phyloP scores from a whole-genome alignment of 1,284 basidiomycete genomes.

The Naganishia liquefaciens region DNA sequence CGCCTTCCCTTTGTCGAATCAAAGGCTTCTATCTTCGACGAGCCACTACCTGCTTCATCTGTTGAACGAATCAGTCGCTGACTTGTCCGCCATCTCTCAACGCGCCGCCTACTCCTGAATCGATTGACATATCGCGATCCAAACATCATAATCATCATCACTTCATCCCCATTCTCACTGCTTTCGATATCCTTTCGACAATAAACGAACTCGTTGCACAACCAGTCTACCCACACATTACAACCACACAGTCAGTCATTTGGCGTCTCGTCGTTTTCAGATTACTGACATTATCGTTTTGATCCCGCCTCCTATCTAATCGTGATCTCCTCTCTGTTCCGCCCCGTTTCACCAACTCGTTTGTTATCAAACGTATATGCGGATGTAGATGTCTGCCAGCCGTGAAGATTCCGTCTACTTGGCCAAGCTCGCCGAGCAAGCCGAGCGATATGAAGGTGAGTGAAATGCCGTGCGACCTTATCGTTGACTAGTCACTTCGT shows the following conservation, averaged over 20 bases:
- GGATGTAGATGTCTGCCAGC: slow-evolving; percentile 72
- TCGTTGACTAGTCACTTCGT: not conserved
- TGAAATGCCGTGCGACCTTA: slow-evolving; percentile 34
- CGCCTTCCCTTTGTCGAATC: no score
- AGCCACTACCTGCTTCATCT: no score
- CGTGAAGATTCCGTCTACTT: slow-evolving; percentile 98
- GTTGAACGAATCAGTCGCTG: no score
- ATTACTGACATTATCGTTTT: not conserved
- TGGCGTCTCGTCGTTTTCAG: not conserved
- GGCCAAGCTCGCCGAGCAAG: slow-evolving; percentile 98
- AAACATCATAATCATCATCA: not conserved
- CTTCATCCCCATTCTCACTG: not conserved
- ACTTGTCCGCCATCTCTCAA: not conserved
- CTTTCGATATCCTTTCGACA: not conserved
- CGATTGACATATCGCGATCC: not conserved
- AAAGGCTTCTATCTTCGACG: no score
- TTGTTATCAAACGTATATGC: not conserved
- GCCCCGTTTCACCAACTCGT: not conserved
- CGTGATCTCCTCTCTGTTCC: not conserved
- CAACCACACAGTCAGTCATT: slow-evolving; percentile 17
- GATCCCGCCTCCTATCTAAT: not conserved
- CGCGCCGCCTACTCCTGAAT: not conserved
- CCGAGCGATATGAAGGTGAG: slow-evolving; percentile 95
- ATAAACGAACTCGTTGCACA: slow-evolving; percentile 1
- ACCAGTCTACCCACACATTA: slow-evolving; percentile 5